A percentile compares a stretch with the other conserved stretches of the same genome.
Evolutionary conservation across 2,329 filamentous ascomycete genomes (phyloP).

Genomic region (Hypoxylon rubiginosum): DNA sequence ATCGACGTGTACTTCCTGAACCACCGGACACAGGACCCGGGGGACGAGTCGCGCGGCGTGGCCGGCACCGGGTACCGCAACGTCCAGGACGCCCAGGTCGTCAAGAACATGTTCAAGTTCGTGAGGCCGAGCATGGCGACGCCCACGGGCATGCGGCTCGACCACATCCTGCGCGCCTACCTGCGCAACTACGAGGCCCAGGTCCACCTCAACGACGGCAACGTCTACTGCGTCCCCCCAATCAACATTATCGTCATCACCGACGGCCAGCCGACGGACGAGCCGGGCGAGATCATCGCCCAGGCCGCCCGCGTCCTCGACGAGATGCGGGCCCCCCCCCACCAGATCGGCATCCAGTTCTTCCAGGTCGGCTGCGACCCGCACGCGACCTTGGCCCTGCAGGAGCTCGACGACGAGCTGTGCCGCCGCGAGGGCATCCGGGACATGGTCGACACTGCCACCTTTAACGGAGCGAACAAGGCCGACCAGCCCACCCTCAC

Average conservation of each 20-base stretch:
- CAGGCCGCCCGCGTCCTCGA: conserved; percentile 78
- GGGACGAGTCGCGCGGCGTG: conserved; percentile 53
- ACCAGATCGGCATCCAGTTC: conserved; percentile 94
- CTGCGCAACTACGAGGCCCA: conserved; percentile 66
- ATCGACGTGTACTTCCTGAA: conserved; percentile 96
- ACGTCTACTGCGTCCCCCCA: conserved; percentile 71
- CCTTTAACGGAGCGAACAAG: conserved; percentile 70
- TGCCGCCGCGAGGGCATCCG: conserved; percentile 68
- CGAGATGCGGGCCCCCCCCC: conserved; percentile 74
- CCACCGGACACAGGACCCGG: conserved; percentile 60
- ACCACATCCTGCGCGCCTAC: conserved; percentile 81
- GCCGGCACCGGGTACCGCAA: conserved; percentile 72
- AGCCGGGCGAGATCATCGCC: conserved; percentile 79
- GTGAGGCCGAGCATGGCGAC: conserved; percentile 77
- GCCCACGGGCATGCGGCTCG: conserved; percentile 79
- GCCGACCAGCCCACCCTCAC: conserved; percentile 64
- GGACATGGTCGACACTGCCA: conserved; percentile 94
- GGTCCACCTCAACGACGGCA: conserved; percentile 50
- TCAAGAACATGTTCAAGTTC: conserved; percentile 77
- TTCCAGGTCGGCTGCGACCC: conserved; percentile 89
- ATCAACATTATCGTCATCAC: conserved; percentile 95
- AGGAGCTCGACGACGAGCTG: conserved; percentile 82
- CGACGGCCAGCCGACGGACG: conserved; percentile 85
- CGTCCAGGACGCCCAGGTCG: conserved; percentile 68
- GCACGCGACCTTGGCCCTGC: conserved; percentile 73